These are phyloP conservation scores for Termitomyces sp. DNA, from an alignment of 768 basidiomycete genomes.

Conservation along the genomic window DNA sequence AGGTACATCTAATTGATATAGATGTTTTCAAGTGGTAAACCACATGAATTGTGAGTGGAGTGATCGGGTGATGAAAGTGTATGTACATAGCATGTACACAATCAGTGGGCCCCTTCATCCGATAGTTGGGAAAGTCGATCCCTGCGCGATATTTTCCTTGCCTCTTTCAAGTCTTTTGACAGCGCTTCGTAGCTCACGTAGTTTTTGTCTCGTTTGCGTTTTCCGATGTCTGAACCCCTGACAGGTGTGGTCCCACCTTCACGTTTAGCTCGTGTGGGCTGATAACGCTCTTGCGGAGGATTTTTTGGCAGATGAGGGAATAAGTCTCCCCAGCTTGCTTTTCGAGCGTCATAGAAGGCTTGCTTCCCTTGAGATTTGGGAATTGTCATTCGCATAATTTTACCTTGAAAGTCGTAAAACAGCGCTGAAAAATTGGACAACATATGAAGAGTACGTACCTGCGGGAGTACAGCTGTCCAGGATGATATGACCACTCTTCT, in stretches of 20 bases:
- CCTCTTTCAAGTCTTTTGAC: constrained; percentile 36
- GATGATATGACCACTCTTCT: constrained; percentile 87
- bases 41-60: constrained; percentile 10
- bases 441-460: constrained; percentile 43
- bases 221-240: constrained; percentile 55
- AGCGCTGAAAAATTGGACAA: background rate
- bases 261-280: constrained; percentile 31
- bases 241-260: constrained; percentile 23
- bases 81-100: background rate
- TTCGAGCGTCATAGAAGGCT: constrained; percentile 90
- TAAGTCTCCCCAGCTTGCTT: constrained; percentile 90
- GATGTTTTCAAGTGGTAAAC: constrained; percentile 5
- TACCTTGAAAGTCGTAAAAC: constrained; percentile 45
- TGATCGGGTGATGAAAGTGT: background rate
- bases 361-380: constrained; percentile 97
- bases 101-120: background rate
- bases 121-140: constrained; percentile 12
- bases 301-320: constrained; percentile 92
- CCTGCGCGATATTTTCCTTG: constrained; percentile 32
- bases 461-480: constrained; percentile 83
- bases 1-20: constrained; percentile 3
- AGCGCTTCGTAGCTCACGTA: constrained; percentile 34
- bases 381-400: constrained; percentile 88
- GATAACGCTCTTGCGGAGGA: constrained; percentile 59
- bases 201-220: constrained; percentile 31